A percentile compares a stretch with the other conserved stretches of the same genome.
These are phyloP conservation scores for Fusarium clavum DNA, from an alignment of 2,329 filamentous ascomycete genomes.

Conservation along the genomic window DNA sequence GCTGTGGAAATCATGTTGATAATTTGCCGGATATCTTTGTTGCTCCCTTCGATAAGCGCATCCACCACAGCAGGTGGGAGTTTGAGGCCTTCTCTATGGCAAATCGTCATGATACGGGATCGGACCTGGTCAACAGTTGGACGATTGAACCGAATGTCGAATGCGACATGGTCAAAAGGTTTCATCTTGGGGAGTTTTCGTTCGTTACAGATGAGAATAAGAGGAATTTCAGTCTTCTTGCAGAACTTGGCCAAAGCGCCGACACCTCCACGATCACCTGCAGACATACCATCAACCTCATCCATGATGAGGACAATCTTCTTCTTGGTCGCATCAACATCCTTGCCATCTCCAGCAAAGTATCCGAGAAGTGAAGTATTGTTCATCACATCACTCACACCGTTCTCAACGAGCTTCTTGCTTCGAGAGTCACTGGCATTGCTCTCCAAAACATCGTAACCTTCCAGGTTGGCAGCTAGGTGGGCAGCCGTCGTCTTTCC, in stretches of 20 bases:
- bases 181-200: slow-evolving; percentile 96
- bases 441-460: slow-evolving; percentile 92
- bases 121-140: slow-evolving; percentile 93
- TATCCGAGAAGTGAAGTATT: slow-evolving; percentile 93
- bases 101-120: slow-evolving; percentile 93
- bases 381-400: slow-evolving; percentile 89
- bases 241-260: slow-evolving; percentile 93
- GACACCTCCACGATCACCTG: slow-evolving; percentile 94
- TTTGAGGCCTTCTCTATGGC: slow-evolving; percentile 89
- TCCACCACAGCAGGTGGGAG: slow-evolving; percentile 86
- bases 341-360: slow-evolving; percentile 85
- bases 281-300: slow-evolving; percentile 98
- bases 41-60: slow-evolving; percentile 92
- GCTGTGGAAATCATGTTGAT: slow-evolving; percentile 98
- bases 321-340: slow-evolving; percentile 84
- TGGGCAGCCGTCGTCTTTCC: slow-evolving; percentile 98
- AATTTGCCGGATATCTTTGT: slow-evolving; percentile 95
- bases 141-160: slow-evolving; percentile 86
- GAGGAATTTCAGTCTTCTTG: slow-evolving; percentile 92
- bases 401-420: slow-evolving; percentile 92
- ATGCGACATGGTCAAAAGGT: slow-evolving; percentile 89
- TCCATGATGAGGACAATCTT: slow-evolving; percentile 98
- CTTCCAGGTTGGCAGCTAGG: slow-evolving; percentile 90
- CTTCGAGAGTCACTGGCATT: slow-evolving; percentile 97
- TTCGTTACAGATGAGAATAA: slow-evolving; percentile 99